Percentiles rank a stretch among this genome's conserved stretches.
phyloP scores from a whole-genome alignment of 2,329 filamentous ascomycete genomes.

The Exophiala phaeomuriformis region DNA sequence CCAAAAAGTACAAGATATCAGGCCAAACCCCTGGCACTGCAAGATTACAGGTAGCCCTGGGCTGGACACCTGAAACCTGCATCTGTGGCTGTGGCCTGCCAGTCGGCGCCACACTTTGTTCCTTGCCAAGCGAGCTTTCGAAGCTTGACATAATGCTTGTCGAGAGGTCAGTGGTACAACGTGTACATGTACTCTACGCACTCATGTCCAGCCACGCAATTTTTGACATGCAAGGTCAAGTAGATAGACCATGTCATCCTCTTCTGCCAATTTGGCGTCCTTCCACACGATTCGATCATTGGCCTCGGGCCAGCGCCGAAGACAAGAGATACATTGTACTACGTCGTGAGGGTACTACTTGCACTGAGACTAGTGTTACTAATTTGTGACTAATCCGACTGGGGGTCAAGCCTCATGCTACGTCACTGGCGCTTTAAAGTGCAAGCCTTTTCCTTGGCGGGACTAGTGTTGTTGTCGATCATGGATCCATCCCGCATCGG shows the following conservation, averaged over 20 bases:
- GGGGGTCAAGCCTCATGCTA: neutral
- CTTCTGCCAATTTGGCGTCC: too few relatives aligned
- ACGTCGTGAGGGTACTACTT: neutral
- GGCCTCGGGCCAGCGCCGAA: too few relatives aligned
- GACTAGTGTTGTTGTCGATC: neutral
- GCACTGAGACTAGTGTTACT: neutral
- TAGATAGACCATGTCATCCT: too few relatives aligned
- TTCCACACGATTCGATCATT: too few relatives aligned
- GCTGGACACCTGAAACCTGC: neutral
- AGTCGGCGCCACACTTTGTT: constrained; percentile 4
- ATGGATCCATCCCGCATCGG: neutral
- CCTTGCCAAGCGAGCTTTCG: neutral
- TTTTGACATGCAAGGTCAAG: too few relatives aligned
- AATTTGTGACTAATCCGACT: neutral
- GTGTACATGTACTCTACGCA: neutral
- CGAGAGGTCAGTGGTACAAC: neutral
- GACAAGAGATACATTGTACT: too few relatives aligned
- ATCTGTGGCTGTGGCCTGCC: neutral
- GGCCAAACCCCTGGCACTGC: too few relatives aligned
- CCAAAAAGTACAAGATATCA: too few relatives aligned
- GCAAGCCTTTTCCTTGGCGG: neutral
- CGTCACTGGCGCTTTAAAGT: constrained; percentile 7
- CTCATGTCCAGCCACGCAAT: too few relatives aligned
- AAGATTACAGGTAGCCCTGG: too few relatives aligned
- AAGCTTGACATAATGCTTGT: neutral